These are phyloP conservation scores for Ophiocordyceps camponoti-leonardi DNA, from an alignment of 2,329 filamentous ascomycete species.

Conservation along the genomic window DNA sequence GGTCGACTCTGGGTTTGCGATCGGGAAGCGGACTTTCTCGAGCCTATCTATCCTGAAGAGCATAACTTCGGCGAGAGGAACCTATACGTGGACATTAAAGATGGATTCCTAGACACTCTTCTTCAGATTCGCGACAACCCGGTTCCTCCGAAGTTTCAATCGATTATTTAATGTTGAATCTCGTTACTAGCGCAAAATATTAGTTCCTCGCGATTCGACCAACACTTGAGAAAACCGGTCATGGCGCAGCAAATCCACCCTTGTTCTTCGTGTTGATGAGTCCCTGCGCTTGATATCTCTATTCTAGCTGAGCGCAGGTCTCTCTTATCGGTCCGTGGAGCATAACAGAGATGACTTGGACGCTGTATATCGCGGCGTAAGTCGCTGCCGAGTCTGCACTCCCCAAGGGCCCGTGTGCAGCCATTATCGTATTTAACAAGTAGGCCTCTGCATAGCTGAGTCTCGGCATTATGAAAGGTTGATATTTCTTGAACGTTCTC, in stretches of 20 bases:
- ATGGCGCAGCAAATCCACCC: neutral
- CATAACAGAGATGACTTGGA: neutral
- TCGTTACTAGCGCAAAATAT: neutral
- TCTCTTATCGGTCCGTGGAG: neutral
- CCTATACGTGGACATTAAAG: too few relatives aligned
- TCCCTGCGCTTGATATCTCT: neutral
- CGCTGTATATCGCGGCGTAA: neutral
- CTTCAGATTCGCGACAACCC: too few relatives aligned
- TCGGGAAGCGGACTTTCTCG: too few relatives aligned
- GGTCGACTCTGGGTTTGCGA: too few relatives aligned
- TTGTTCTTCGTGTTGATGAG: neutral
- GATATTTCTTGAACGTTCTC: neutral
- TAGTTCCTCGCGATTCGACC: neutral
- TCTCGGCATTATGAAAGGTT: neutral
- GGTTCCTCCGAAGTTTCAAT: too few relatives aligned
- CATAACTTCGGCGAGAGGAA: too few relatives aligned
- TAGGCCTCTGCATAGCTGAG: neutral
- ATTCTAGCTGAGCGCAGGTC: neutral
- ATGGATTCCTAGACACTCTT: too few relatives aligned
- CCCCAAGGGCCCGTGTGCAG: neutral
- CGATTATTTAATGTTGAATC: neutral
- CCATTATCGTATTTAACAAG: neutral
- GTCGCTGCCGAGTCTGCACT: neutral
- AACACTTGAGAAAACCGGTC: neutral
- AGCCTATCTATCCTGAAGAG: too few relatives aligned